Evolutionary conservation across 805 yeast species (phyloP), one percentile per base, ranked within the genome.

Genomic region (Sugiyamaella lignohabitans): DNA sequence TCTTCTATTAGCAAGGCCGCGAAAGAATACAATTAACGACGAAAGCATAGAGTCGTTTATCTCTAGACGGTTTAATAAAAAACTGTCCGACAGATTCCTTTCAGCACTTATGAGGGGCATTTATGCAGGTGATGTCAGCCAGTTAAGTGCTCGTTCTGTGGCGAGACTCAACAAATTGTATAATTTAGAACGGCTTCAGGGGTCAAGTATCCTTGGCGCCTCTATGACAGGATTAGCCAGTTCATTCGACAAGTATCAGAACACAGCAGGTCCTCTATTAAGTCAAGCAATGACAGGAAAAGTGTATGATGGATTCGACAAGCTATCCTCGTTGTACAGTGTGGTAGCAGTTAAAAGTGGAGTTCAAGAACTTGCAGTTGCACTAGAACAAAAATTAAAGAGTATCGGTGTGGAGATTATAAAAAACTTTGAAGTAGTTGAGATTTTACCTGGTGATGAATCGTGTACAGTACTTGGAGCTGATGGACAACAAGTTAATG

Each of bases 21-120:
- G 53, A 18, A 40, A 43, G 53, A 23, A 37, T 3, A 24, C 21
- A 46, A 16, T 56, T 0, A 55, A 65, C 4, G 97, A 89, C 59
- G 96, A 88, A 65, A 72, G 83, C 6, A 79, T 91, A 1, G 80
- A 76, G 39, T 68, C 74, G 2, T 87, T 87, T 57, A 61, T 89
- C 30, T 59, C 68, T 2, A 69, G 97, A 53, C 66, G 96, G 50
- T 82, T 88, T 60, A 89, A 89, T 2, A 68, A 70, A 5, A 58
- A 59, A 1, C 45, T 66, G 8, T 63, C 82, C 3, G 68, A 70
- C 5, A 80, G 85, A 43, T 65, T 91, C 11, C 65, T 84, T 18
- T 84, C 95, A 63, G 98, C 96, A 0, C 66, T 88, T 3, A 70
- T 84, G 61, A 87, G 88, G 59, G 98, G 98, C 0, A 80, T 93